Evolutionary conservation across 768 basidiomycete genomes (phyloP), one percentile per base, ranked within the genome.

Genomic region (Mycena leptocephala): DNA sequence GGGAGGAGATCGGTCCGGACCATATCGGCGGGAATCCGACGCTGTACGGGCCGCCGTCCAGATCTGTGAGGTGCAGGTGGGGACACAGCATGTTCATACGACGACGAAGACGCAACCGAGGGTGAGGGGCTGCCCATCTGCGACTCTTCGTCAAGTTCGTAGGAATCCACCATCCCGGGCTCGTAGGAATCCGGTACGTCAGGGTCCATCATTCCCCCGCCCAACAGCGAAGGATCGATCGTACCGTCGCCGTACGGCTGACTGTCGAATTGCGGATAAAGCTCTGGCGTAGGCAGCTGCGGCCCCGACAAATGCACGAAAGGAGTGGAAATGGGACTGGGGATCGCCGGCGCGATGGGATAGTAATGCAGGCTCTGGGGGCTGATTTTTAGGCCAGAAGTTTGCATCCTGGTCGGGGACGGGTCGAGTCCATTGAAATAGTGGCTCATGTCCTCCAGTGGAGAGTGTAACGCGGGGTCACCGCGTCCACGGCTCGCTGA

Each of bases 181-280:
- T 63, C 43, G 20, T 26, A 35, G 3, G 8, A 18, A 7, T 53
- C 35, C 7, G 56, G 32, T 41, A 43, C 72, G 13, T 37, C 32
- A 9, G 64, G 51, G 20, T 53, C 66, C 62, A 32, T 39, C 41
- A 46, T 55, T 30, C 46, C 64, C 11, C 75, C 75, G 30, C 53
- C 46, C 3, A 76, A 66, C 20, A 76, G 61, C 48, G 75, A 67
- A 0, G 75, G 70, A 56, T 76, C 75, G 30, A 76, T 24, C 11
- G 75, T 72, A 8, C 75, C 75, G 41, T 76, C 59, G 6, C 70
- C 75, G 28, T 72, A 72, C n/a, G 43, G 75, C 24, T 61, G 20
- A 43, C 33, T 37, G 18, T 64, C 74, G 1, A 58, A 32, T 4
- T 3, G 20, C n/a, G 33, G 39, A 48, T 64, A 28, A 35, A 46